Percentiles rank a stretch among this genome's conserved stretches.
Evolutionary conservation across 2,329 filamentous ascomycete genomes (phyloP).

Genomic region (Xylaria sp.): DNA sequence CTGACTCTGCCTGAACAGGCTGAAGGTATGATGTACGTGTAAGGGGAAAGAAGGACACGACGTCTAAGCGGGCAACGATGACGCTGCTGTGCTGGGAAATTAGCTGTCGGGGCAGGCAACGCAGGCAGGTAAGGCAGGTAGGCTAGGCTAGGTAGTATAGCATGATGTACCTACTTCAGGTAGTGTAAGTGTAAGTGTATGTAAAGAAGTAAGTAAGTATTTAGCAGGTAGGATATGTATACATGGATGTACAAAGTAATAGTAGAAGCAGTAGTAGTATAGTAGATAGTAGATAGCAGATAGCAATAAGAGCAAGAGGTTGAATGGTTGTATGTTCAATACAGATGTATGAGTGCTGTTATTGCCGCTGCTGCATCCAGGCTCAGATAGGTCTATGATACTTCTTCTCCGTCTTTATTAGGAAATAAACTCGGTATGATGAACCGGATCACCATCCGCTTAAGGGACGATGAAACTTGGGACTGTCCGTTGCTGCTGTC

Average conservation of each 20-base stretch:
- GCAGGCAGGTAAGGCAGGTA: background rate
- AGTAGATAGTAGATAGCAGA: background rate
- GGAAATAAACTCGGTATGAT: slow-evolving; percentile 15
- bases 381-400: background rate
- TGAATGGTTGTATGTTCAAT: background rate
- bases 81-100: slow-evolving; percentile 20
- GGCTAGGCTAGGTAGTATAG: background rate
- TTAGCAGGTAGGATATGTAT: background rate
- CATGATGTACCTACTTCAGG: background rate
- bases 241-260: background rate
- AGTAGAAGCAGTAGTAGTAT: background rate
- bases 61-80: slow-evolving; percentile 27
- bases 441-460: slow-evolving; percentile 24
- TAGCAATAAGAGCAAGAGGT: background rate
- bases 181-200: background rate
- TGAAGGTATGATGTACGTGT: slow-evolving; percentile 22
- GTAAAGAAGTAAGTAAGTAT: background rate
- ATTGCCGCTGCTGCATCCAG: background rate
- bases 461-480: slow-evolving; percentile 28
- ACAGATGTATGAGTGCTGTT: background rate
- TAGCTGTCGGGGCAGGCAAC: background rate
- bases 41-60: slow-evolving; percentile 17
- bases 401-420: background rate
- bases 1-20: slow-evolving; percentile 17
- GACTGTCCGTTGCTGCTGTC: slow-evolving; percentile 8